A percentile compares a stretch with the other conserved stretches of the same genome.
Evolutionary conservation across 176 grass and related monocot species (phyloP).

Genomic region (Ampelocalamus luodianensis): DNA sequence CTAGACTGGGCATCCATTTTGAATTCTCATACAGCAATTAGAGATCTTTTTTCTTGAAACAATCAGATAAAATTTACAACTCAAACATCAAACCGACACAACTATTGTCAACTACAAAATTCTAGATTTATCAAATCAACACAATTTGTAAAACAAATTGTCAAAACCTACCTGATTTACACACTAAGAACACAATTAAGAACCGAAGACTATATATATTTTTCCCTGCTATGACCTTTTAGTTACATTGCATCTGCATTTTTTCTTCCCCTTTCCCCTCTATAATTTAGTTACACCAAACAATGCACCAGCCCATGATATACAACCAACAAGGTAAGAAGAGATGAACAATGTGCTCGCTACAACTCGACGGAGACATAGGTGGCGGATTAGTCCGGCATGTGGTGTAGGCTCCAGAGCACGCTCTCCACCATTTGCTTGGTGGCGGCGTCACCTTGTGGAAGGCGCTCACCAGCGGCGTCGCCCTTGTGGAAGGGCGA

Average conservation of each 20-base stretch:
- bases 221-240: slow-evolving; percentile 35
- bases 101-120: too few relatives aligned
- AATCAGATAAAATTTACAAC: too few relatives aligned
- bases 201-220: neutral
- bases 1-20: too few relatives aligned
- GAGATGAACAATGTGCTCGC: neutral
- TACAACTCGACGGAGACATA: slow-evolving; percentile 56
- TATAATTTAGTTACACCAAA: slow-evolving; percentile 46
- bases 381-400: slow-evolving; percentile 63
- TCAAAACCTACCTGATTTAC: slow-evolving; percentile 1
- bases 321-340: neutral
- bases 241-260: slow-evolving; percentile 15
- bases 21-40: too few relatives aligned
- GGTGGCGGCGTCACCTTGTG: slow-evolving; percentile 65
- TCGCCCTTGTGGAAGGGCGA: too few relatives aligned
- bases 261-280: neutral
- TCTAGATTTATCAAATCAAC: too few relatives aligned
- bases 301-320: slow-evolving; percentile 33
- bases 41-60: too few relatives aligned
- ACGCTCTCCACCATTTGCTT: slow-evolving; percentile 81
- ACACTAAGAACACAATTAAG: neutral
- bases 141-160: neutral
- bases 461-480: slow-evolving; percentile 66
- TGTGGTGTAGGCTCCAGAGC: slow-evolving; percentile 69
- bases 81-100: too few relatives aligned